Evolutionary conservation across 2,329 filamentous ascomycete genomes (phyloP).

Genomic region (Chaetomium sp.): DNA sequence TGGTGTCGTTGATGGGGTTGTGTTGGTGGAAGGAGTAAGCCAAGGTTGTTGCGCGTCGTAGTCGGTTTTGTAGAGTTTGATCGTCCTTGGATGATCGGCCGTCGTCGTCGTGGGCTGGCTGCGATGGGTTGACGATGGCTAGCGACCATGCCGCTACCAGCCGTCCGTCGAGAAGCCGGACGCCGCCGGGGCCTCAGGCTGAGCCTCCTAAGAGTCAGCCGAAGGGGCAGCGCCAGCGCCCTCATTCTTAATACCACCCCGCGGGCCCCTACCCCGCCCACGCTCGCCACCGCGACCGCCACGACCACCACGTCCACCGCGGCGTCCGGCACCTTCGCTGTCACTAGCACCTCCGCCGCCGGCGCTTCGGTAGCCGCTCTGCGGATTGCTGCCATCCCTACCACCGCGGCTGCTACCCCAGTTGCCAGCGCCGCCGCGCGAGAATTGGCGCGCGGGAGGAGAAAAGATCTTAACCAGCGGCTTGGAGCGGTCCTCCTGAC

Average conservation of each 20-base stretch:
- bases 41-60: neutral
- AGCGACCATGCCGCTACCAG: neutral
- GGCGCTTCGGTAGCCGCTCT: constrained; percentile 82
- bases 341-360: constrained; percentile 78
- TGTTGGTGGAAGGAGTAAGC: neutral
- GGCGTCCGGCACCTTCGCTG: constrained; percentile 58
- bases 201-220: constrained; percentile 9
- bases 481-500: constrained; percentile 71
- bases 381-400: constrained; percentile 51
- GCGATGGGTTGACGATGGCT: neutral
- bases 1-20: neutral
- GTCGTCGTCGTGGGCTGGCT: neutral
- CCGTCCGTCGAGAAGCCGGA: neutral
- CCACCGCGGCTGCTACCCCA: constrained; percentile 69
- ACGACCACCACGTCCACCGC: constrained; percentile 57
- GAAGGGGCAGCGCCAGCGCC: constrained; percentile 43
- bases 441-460: constrained; percentile 61
- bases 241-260: constrained; percentile 62
- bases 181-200: neutral
- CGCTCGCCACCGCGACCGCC: constrained; percentile 60
- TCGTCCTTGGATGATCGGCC: neutral
- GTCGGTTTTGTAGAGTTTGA: neutral
- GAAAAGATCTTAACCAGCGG: constrained; percentile 84
- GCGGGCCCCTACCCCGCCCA: constrained; percentile 58
- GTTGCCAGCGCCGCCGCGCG: constrained; percentile 66